These are phyloP conservation scores for Trichoderma harzianum DNA, from an alignment of 2,329 filamentous ascomycete species.

Conservation along the genomic window DNA sequence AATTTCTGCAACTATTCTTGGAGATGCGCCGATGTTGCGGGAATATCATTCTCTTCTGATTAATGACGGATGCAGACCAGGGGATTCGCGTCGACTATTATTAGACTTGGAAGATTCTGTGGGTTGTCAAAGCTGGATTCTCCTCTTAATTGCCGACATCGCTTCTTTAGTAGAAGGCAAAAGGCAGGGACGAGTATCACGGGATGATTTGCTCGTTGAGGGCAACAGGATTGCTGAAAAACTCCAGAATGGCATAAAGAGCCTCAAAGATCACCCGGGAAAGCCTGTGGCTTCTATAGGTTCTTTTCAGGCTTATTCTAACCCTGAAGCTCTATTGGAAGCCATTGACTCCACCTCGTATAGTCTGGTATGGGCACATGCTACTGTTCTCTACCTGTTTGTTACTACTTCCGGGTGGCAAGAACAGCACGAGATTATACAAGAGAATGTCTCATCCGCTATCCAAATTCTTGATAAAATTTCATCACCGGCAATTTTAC, in stretches of 20 bases:
- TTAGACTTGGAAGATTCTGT: neutral
- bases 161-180: neutral
- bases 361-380: conserved; percentile 3
- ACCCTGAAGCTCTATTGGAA: neutral
- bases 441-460: neutral
- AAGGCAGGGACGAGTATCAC: neutral
- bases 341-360: neutral
- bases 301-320: neutral
- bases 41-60: neutral
- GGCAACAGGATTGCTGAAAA: neutral
- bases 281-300: neutral
- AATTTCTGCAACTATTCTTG: conserved; percentile 1
- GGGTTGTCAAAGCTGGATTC: conserved; percentile 3
- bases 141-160: neutral
- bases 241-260: neutral
- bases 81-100: neutral
- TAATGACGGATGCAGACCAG: neutral
- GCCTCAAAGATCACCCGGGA: neutral
- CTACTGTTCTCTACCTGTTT: neutral
- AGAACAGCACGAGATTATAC: neutral
- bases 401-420: neutral
- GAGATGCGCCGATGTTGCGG: neutral
- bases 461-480: neutral
- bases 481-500: neutral
- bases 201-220: neutral